Evolutionary conservation across 2,329 filamentous ascomycete genomes (phyloP).

Genomic region (Alternaria infectoria): DNA sequence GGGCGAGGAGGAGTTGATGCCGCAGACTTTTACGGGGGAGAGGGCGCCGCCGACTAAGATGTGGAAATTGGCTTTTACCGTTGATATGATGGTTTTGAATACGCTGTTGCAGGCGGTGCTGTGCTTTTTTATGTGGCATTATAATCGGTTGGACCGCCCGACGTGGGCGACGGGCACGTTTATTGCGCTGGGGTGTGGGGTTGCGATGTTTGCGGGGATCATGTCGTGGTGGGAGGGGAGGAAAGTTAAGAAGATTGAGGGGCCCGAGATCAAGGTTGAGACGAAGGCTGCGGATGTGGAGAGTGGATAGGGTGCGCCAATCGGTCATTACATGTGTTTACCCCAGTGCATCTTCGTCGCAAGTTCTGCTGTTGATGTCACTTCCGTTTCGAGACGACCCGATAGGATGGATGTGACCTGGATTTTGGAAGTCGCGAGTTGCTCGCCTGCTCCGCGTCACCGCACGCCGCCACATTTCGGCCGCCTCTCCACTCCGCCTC

Average conservation of each 20-base stretch:
- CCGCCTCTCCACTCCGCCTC: no score
- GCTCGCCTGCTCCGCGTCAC: neutral
- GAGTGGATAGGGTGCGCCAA: neutral
- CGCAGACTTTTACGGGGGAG: neutral
- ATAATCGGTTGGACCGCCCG: slow-evolving; percentile 73
- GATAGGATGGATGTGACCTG: neutral
- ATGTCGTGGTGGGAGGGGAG: slow-evolving; percentile 74
- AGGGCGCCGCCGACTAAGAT: slow-evolving; percentile 61
- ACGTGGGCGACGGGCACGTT: slow-evolving; percentile 73
- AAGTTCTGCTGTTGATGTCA: no score
- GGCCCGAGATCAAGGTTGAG: slow-evolving; percentile 15
- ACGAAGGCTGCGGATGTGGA: neutral
- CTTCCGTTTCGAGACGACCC: no score
- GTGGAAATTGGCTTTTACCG: slow-evolving; percentile 80
- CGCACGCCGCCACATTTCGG: no score
- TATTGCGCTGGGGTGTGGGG: slow-evolving; percentile 73
- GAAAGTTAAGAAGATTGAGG: slow-evolving; percentile 44
- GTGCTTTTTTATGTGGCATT: slow-evolving; percentile 81
- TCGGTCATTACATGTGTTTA: neutral
- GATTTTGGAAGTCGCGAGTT: neutral
- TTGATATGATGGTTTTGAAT: slow-evolving; percentile 80
- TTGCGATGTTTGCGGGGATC: slow-evolving; percentile 70
- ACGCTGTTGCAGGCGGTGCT: slow-evolving; percentile 77
- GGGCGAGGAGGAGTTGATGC: neutral
- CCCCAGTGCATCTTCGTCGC: neutral